Conservation (phyloP, 2,329 filamentous ascomycete species). For the Trichophyton equinum region DNA sequence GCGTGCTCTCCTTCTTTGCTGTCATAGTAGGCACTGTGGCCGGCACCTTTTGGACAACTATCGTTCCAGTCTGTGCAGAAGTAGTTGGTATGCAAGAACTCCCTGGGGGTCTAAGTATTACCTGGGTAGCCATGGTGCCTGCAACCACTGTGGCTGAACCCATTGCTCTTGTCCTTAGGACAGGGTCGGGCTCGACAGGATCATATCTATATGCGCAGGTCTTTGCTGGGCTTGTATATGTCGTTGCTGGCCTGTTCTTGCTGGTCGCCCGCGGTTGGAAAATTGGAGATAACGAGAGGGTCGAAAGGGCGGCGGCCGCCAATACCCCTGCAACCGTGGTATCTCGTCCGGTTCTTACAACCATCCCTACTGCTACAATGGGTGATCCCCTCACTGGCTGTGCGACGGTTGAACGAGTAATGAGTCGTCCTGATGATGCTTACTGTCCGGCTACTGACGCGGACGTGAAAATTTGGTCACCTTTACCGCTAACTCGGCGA, state of each 20-base stretch:
- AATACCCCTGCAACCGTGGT: not conserved
- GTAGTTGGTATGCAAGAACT: constrained; percentile 48
- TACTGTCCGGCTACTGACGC: not conserved
- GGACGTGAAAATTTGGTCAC: constrained; percentile 17
- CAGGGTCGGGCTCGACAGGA: constrained; percentile 19
- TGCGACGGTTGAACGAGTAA: not conserved
- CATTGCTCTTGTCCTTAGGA: constrained; percentile 48
- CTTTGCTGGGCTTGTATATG: constrained; percentile 50
- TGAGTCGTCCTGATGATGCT: not conserved
- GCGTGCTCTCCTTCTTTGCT: constrained; percentile 47
- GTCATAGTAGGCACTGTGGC: constrained; percentile 46
- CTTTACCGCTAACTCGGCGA: constrained; percentile 18
- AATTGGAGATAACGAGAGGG: constrained; percentile 20
- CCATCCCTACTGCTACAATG: not conserved
- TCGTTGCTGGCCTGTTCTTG: constrained; percentile 41
- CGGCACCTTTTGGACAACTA: constrained; percentile 48
- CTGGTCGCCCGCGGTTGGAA: constrained; percentile 33
- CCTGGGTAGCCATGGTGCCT: constrained; percentile 47
- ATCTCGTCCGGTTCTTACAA: not conserved
- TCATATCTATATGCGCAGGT: constrained; percentile 35
- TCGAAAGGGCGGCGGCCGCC: constrained; percentile 12
- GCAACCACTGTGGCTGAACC: constrained; percentile 38
- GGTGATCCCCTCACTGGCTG: not conserved
- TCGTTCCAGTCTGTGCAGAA: constrained; percentile 48
- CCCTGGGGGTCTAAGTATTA: constrained; percentile 45